phyloP scores from a whole-genome alignment of 1,284 basidiomycete genomes.

The Ustilago lituana region DNA sequence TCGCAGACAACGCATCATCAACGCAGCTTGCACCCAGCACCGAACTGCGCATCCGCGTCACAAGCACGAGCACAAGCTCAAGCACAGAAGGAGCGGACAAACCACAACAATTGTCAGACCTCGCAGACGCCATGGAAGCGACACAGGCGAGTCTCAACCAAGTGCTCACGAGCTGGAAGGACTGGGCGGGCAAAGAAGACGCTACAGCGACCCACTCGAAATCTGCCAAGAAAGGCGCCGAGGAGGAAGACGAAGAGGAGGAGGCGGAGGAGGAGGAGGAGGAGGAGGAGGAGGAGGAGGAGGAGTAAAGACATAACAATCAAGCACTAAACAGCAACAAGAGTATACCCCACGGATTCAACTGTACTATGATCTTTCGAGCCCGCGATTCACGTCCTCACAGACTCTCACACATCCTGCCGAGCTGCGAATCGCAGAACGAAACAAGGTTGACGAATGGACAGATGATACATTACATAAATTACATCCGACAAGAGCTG shows the following conservation, averaged over 20 bases:
- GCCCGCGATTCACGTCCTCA: too few species aligned
- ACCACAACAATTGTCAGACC: conserved; percentile 12
- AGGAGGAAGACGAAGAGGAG: conserved; percentile 6
- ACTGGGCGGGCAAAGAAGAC: conserved; percentile 38
- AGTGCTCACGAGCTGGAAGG: conserved; percentile 37
- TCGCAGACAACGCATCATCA: neutral
- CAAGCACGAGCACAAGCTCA: too few species aligned
- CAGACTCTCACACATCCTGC: too few species aligned
- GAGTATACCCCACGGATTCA: too few species aligned
- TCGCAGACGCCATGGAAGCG: conserved; percentile 34
- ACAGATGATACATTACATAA: conserved; percentile 25
- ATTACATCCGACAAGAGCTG: conserved; percentile 8
- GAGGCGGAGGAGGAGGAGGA: conserved; percentile 22
- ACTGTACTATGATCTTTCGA: too few species aligned
- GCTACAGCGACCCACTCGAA: neutral
- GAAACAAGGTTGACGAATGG: too few species aligned
- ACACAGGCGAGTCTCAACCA: conserved; percentile 25
- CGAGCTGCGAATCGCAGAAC: too few species aligned
- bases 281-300: conserved; percentile 19
- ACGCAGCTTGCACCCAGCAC: conserved; percentile 22
- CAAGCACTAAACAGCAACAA: too few species aligned
- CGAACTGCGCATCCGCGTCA: conserved; percentile 16
- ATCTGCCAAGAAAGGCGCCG: neutral
- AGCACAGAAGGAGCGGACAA: too few species aligned
- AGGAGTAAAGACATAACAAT: conserved; percentile 1